phyloP scores from a whole-genome alignment of 2,329 filamentous ascomycete species.

The Pestalotiopsis sp. region DNA sequence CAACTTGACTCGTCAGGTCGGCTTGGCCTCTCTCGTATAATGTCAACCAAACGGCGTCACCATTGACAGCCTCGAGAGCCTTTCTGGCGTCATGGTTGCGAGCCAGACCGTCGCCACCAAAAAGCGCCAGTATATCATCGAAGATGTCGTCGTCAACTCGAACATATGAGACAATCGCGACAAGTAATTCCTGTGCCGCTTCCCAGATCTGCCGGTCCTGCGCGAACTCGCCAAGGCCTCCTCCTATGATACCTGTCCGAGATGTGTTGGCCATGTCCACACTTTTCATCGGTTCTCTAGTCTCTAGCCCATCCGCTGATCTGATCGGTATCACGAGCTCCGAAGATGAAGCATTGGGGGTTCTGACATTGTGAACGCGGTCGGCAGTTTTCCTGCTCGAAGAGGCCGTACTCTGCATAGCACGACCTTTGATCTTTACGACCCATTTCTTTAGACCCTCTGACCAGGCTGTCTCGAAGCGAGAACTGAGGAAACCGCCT shows the following conservation, averaged over 20 bases:
- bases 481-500: conserved; percentile 77
- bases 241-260: background rate
- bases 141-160: conserved; percentile 69
- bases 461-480: conserved; percentile 76
- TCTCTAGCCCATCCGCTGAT: conserved; percentile 24
- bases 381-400: background rate
- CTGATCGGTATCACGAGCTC: conserved; percentile 31
- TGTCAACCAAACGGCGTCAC: conserved; percentile 77
- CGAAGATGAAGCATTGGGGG: background rate
- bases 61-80: conserved; percentile 67
- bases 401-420: conserved; percentile 15
- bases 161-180: conserved; percentile 64
- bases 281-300: conserved; percentile 19
- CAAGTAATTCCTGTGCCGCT: conserved; percentile 60
- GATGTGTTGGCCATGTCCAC: conserved; percentile 22
- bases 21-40: conserved; percentile 51
- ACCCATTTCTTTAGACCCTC: conserved; percentile 56
- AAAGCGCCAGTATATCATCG: conserved; percentile 68
- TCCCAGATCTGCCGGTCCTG: conserved; percentile 68
- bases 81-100: conserved; percentile 50
- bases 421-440: conserved; percentile 44
- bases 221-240: conserved; percentile 59
- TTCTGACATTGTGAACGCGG: background rate
- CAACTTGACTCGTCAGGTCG: conserved; percentile 23
- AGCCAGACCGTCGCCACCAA: conserved; percentile 52